phyloP scores from a whole-genome alignment of 2,329 filamentous ascomycete species.

The Periconia sp. region DNA sequence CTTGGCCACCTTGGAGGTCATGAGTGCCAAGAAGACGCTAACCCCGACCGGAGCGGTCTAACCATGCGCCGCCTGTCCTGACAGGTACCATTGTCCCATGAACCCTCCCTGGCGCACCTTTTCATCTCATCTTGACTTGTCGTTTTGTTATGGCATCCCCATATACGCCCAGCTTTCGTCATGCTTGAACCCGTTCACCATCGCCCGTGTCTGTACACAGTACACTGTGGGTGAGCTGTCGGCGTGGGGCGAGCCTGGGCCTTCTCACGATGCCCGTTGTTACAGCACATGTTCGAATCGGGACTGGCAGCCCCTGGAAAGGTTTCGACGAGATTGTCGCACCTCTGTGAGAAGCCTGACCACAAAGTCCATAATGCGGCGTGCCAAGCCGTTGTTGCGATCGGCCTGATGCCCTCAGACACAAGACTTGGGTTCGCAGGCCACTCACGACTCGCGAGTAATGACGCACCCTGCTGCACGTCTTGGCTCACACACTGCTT shows the following conservation, averaged over 20 bases:
- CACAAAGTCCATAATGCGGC: constrained; percentile 13
- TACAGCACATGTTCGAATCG: neutral
- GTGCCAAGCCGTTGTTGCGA: constrained; percentile 14
- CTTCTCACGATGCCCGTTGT: neutral
- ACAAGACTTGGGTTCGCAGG: constrained; percentile 5
- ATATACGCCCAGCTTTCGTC: neutral
- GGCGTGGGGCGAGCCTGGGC: neutral
- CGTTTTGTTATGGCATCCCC: neutral
- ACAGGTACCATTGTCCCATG: too few relatives aligned
- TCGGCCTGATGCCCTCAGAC: constrained; percentile 23
- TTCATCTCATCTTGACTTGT: neutral
- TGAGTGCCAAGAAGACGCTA: neutral
- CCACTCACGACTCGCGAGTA: constrained; percentile 5
- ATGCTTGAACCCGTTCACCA: neutral
- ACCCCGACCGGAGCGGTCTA: neutral
- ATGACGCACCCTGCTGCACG: constrained; percentile 25
- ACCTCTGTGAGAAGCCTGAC: constrained; percentile 28
- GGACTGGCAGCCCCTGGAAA: neutral
- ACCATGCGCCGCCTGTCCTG: neutral
- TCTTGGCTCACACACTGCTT: constrained; percentile 25
- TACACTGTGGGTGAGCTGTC: neutral
- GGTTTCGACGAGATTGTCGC: constrained; percentile 19
- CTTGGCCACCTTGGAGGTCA: too few relatives aligned
- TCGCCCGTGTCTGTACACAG: neutral
- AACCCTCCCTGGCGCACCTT: neutral